phyloP scores from a whole-genome alignment of 202 grass and related monocot species.

The Cymbopogon flexuosus region DNA sequence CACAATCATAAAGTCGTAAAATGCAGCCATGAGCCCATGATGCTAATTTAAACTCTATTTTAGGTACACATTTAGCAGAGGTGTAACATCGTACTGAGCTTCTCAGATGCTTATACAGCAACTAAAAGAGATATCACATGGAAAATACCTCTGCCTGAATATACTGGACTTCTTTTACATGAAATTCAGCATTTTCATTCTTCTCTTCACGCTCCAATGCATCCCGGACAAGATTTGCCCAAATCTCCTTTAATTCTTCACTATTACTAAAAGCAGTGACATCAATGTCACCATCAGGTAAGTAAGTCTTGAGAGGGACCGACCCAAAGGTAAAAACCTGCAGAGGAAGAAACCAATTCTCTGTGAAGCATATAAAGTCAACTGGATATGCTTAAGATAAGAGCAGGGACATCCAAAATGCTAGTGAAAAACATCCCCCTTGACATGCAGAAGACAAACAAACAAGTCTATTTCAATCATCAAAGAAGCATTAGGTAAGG shows the following conservation, averaged over 20 bases:
- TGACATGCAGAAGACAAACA: background rate
- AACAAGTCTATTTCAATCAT: conserved; percentile 21
- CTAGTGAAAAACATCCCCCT: background rate
- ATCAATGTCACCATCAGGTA: conserved; percentile 98
- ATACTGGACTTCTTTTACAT: conserved; percentile 86
- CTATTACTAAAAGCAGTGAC: conserved; percentile 70
- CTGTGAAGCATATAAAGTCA: conserved; percentile 11
- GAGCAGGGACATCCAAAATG: conserved; percentile 4
- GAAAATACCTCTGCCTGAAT: conserved; percentile 82
- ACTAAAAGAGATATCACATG: conserved; percentile 11
- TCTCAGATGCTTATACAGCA: background rate
- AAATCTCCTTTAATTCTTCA: conserved; percentile 70
- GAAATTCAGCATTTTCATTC: conserved; percentile 70
- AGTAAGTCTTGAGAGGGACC: conserved; percentile 90
- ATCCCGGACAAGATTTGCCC: conserved; percentile 68
- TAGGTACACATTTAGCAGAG: conserved; percentile 6
- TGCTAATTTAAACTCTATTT: background rate
- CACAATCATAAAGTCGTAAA: background rate
- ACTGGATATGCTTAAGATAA: background rate
- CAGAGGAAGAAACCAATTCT: background rate
- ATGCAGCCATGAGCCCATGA: background rate
- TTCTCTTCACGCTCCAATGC: conserved; percentile 80
- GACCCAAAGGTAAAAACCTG: conserved; percentile 91
- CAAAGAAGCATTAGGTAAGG: conserved; percentile 14
- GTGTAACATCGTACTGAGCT: background rate